Base-by-base conservation (phyloP, 305 asterid genomes). In the Caryopteris hybrid region DNA sequence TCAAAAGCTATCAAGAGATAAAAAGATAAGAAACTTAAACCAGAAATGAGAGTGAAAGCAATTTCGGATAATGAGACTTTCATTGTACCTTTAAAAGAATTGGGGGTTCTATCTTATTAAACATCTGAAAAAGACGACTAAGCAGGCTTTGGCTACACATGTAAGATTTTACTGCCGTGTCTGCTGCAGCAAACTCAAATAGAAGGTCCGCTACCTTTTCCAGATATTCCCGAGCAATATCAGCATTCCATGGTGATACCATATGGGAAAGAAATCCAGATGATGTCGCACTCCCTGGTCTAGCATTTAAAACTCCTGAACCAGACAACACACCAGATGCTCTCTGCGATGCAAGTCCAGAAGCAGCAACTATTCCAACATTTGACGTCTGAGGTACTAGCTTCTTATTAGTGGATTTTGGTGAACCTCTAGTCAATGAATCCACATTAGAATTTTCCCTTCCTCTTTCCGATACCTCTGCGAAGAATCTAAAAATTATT, bases 121-220 rank as follows among this genome's bases (percentile, higher is more conserved):
- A 95, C 97, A 95, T 95, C 88, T 92, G 97, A 80, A 92, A 92
- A 75, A 92, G 92, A 63, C 98, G 99, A 74, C 91, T 89, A 62
- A 95, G 97, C 80, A 95, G 79, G 82, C 98, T 95, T 82, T 89
- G 98, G 85, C 96, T 88, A 74, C 99, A 95, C 99, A 95, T 95
- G 80, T 75, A 84, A 65, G 95, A 85, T 80, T 92, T 95, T 34
- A 95, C 99, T 13, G 89, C 84, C 21, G 97, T 70, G 76, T 92
- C 99, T 55, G 97, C 96, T 25, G 91, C 90, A 76, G 99, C 89
- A 82, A 95, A 95, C 88, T 88, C 98, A 74, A 95, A 92, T 41
- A 95, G 82, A 80, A 95, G 98, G 79, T 95, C 99, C 27, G 99
- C 98, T 31, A 95, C 99, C 79, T 92, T 95, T 68, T 88, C 96